Evolutionary conservation across 345 rosid genomes (phyloP).

Genomic region (Nephelium lappaceum): DNA sequence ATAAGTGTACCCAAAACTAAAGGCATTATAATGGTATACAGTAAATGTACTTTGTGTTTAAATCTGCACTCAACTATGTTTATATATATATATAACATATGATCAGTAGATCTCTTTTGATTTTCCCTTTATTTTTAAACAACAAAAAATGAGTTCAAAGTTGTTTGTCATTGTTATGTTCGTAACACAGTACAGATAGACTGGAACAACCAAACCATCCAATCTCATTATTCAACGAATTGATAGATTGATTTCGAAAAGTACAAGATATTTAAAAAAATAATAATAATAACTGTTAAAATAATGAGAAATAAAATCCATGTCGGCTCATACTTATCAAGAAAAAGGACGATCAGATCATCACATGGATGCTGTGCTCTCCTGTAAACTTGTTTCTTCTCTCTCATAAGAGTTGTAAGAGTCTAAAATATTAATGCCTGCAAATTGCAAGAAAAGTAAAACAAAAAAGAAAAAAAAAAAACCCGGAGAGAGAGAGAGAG

Average conservation of each 20-base stretch:
- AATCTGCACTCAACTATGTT: not conserved
- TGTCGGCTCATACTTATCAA: slow-evolving; percentile 39
- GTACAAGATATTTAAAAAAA: not conserved
- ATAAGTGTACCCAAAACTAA: slow-evolving; percentile 9
- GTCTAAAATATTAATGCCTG: slow-evolving; percentile 21
- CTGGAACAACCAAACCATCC: slow-evolving; percentile 25
- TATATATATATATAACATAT: not conserved
- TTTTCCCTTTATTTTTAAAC: slow-evolving; percentile 14
- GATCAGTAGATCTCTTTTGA: not conserved
- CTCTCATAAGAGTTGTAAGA: not conserved
- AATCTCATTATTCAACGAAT: slow-evolving; percentile 8
- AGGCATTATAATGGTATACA: slow-evolving; percentile 23
- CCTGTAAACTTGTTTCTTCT: slow-evolving; percentile 4
- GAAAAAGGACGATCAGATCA: not conserved
- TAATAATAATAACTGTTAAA: not conserved
- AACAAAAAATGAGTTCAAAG: slow-evolving; percentile 16
- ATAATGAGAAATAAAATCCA: slow-evolving; percentile 13
- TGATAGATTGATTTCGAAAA: not conserved
- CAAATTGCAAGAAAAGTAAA: slow-evolving; percentile 11
- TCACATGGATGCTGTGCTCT: slow-evolving; percentile 37
- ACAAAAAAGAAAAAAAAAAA: not conserved
- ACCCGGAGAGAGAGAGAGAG: slow-evolving; percentile 1
- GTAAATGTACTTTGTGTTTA: slow-evolving; percentile 32
- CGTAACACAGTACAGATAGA: slow-evolving; percentile 18
- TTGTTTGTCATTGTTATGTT: slow-evolving; percentile 28